Conservation (phyloP, 768 basidiomycete genomes). For the Astraeus odoratus region DNA sequence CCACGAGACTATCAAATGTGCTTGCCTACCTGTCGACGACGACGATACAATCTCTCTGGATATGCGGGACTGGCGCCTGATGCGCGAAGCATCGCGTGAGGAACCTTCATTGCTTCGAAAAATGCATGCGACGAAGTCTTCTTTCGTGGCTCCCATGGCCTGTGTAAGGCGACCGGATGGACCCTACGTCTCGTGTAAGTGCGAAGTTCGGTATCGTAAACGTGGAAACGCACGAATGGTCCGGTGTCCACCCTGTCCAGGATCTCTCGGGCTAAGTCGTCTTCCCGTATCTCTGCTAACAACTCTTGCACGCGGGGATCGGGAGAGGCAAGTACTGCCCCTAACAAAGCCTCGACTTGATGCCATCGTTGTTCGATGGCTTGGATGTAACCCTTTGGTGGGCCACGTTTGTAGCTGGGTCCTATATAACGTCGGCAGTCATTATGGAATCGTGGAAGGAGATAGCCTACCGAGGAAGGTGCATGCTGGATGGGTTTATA, state of each 20-base stretch:
- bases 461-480: constrained; percentile 50
- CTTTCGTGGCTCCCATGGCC: constrained; percentile 58
- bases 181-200: constrained; percentile 40
- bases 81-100: constrained; percentile 49
- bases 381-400: constrained; percentile 88
- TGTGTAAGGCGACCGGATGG: constrained; percentile 60
- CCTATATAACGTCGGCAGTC: constrained; percentile 33
- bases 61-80: constrained; percentile 66
- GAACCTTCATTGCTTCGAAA: constrained; percentile 49
- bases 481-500: constrained; percentile 39
- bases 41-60: constrained; percentile 80
- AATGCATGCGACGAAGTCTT: constrained; percentile 74
- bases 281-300: constrained; percentile 57
- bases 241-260: constrained; percentile 69
- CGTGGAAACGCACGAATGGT: constrained; percentile 54
- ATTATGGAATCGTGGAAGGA: neutral
- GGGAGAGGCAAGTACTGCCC: constrained; percentile 67
- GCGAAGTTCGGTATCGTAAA: neutral
- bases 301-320: constrained; percentile 58
- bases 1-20: constrained; percentile 3
- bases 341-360: constrained; percentile 85
- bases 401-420: constrained; percentile 76
- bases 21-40: constrained; percentile 45
- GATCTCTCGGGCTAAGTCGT: constrained; percentile 74
- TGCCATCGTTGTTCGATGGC: constrained; percentile 91